Evolutionary conservation across 2,329 filamentous ascomycete species (phyloP).

Genomic region (Colletotrichum nymphaeae): DNA sequence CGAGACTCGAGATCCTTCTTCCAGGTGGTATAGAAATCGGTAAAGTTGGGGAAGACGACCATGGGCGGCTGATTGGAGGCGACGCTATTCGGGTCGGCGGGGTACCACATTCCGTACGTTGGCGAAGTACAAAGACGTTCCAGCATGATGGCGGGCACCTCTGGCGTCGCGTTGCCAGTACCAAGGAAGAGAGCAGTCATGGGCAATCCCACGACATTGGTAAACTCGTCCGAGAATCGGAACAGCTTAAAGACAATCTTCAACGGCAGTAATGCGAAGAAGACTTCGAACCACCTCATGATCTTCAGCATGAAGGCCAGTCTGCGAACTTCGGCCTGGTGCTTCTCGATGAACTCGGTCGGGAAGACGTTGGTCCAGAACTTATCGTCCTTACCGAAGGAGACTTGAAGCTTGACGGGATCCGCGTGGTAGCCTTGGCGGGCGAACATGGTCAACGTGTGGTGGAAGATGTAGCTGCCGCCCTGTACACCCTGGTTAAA

Average conservation of each 20-base stretch:
- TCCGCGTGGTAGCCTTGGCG: slow-evolving; percentile 60
- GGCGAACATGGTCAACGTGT: slow-evolving; percentile 71
- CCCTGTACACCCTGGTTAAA: slow-evolving; percentile 73
- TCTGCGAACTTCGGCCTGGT: slow-evolving; percentile 63
- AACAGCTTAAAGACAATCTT: slow-evolving; percentile 73
- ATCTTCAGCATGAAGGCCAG: slow-evolving; percentile 65
- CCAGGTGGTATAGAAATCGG: slow-evolving; percentile 69
- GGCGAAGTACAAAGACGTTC: slow-evolving; percentile 64
- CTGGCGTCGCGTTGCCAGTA: slow-evolving; percentile 76
- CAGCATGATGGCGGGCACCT: slow-evolving; percentile 74
- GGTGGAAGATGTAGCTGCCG: slow-evolving; percentile 69
- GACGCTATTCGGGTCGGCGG: slow-evolving; percentile 56
- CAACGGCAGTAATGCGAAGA: slow-evolving; percentile 69
- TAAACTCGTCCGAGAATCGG: slow-evolving; percentile 74
- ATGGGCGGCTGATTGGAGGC: slow-evolving; percentile 68
- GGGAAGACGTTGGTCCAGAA: slow-evolving; percentile 75
- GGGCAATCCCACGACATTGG: slow-evolving; percentile 72
- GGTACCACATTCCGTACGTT: slow-evolving; percentile 67
- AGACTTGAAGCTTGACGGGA: slow-evolving; percentile 69
- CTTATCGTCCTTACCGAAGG: slow-evolving; percentile 66
- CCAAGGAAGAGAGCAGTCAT: slow-evolving; percentile 68
- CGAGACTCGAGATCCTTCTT: slow-evolving; percentile 60
- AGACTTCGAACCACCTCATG: slow-evolving; percentile 64
- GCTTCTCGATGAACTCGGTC: slow-evolving; percentile 63
- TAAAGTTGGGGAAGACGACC: slow-evolving; percentile 71